phyloP scores from a whole-genome alignment of 306 rosid species.

The Trichosanthes cucumerina region DNA sequence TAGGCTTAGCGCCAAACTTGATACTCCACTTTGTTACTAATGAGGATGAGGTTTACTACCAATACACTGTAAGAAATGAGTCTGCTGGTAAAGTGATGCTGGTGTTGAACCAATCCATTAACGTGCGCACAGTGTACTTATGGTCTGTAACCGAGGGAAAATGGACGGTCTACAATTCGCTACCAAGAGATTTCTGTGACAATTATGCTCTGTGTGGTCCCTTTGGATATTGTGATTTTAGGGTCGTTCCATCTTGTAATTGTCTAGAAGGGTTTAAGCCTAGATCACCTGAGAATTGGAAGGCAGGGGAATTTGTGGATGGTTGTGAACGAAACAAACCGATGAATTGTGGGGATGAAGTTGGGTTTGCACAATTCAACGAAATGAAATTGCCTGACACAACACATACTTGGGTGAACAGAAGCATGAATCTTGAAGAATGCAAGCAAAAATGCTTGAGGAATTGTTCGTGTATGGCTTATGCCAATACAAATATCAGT shows the following conservation, averaged over 20 bases:
- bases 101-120: slow-evolving; percentile 22
- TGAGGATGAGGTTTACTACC: slow-evolving; percentile 23
- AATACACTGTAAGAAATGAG: background rate
- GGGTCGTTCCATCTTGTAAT: slow-evolving; percentile 18
- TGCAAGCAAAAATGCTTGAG: slow-evolving; percentile 44
- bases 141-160: slow-evolving; percentile 14
- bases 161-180: slow-evolving; percentile 14
- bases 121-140: background rate
- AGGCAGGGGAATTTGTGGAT: background rate
- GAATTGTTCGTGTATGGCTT: slow-evolving; percentile 57
- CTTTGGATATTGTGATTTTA: slow-evolving; percentile 16
- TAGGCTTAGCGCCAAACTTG: background rate
- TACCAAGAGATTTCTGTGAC: slow-evolving; percentile 34
- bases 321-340: slow-evolving; percentile 28
- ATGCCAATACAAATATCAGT: slow-evolving; percentile 43
- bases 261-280: slow-evolving; percentile 41
- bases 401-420: slow-evolving; percentile 28
- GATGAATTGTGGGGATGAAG: slow-evolving; percentile 21
- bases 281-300: slow-evolving; percentile 21
- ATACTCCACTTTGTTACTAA: slow-evolving; percentile 5
- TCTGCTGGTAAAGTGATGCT: background rate
- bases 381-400: slow-evolving; percentile 46
- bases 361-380: slow-evolving; percentile 20
- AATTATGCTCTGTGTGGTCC: slow-evolving; percentile 30
- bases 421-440: slow-evolving; percentile 22